Conservation (phyloP, 2,329 filamentous ascomycete genomes). For the Coleophoma eucalyptorum region DNA sequence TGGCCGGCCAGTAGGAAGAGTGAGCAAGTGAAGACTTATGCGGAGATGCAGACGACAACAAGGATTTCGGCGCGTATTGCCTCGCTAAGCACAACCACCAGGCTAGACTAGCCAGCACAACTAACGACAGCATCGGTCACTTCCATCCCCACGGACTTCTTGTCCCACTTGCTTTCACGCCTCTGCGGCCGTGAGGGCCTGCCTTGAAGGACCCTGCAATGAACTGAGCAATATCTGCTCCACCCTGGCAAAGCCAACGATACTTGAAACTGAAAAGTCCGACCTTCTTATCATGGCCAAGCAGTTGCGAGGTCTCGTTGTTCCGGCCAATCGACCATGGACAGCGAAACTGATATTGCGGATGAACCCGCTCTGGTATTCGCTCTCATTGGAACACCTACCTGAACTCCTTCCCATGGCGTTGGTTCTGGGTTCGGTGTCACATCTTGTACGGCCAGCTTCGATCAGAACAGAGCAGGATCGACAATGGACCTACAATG, state of each 20-base stretch:
- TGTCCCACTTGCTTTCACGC: too few relatives aligned
- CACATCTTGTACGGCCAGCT: background rate
- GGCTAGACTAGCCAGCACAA: background rate
- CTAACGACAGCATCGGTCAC: too few relatives aligned
- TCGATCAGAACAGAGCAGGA: too few relatives aligned
- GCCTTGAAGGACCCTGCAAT: too few relatives aligned
- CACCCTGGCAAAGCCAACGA: too few relatives aligned
- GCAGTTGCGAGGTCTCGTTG: background rate
- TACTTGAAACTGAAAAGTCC: too few relatives aligned
- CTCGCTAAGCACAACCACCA: background rate
- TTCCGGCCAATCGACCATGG: background rate
- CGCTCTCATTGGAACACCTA: background rate
- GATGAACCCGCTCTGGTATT: background rate
- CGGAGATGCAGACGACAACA: conserved; percentile 5
- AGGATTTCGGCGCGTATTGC: conserved; percentile 10
- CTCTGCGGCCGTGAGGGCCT: too few relatives aligned
- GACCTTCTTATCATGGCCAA: background rate
- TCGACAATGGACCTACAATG: too few relatives aligned
- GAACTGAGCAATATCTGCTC: too few relatives aligned
- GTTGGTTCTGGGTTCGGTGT: background rate
- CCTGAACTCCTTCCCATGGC: background rate
- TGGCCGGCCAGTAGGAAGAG: conserved; percentile 5
- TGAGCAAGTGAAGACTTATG: conserved; percentile 3
- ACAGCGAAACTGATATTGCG: background rate
- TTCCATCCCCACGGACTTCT: too few relatives aligned